A percentile compares a stretch with the other conserved stretches of the same genome.
Evolutionary conservation across 345 rosid genomes (phyloP).

Genomic region (Conringia planisiliqua): DNA sequence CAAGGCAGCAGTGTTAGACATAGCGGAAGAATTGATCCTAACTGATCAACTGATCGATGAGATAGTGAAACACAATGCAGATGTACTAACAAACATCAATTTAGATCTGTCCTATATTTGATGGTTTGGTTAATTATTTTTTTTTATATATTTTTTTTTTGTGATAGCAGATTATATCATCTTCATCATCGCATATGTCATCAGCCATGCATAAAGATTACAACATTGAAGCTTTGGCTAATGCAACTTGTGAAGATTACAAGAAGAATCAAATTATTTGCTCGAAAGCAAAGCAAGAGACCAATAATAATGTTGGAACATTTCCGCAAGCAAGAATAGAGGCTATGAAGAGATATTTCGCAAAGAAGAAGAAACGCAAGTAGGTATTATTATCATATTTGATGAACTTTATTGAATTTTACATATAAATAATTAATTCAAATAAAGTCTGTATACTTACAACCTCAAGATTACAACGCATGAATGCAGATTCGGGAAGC

Average conservation of each 20-base stretch:
- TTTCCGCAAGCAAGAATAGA: constrained; percentile 1
- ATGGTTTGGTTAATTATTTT: not conserved
- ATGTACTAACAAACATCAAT: constrained; percentile 1
- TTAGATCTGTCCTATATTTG: not conserved
- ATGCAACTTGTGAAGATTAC: constrained; percentile 9
- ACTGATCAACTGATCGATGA: not conserved
- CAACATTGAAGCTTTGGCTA: constrained; percentile 13
- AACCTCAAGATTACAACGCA: not conserved
- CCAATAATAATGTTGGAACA: not conserved
- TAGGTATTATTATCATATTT: constrained; percentile 2
- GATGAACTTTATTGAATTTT: not conserved
- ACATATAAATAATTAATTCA: not conserved
- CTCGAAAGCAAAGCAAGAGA: constrained; percentile 19
- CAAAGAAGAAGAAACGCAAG: constrained; percentile 31
- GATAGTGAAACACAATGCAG: not conserved
- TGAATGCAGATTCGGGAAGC: constrained; percentile 29
- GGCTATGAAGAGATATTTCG: constrained; percentile 17
- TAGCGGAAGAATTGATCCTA: not conserved
- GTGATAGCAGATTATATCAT: not conserved
- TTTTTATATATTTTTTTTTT: not conserved
- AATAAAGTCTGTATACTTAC: not conserved
- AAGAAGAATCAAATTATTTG: constrained; percentile 15
- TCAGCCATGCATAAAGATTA: constrained; percentile 4
- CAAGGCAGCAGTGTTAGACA: not conserved
- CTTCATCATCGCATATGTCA: constrained; percentile 6